Evolutionary conservation across 495 filamentous ascomycete species (phyloP), one percentile per base, ranked within the genome.

Genomic region (Massariosphaeria phaeospora): DNA sequence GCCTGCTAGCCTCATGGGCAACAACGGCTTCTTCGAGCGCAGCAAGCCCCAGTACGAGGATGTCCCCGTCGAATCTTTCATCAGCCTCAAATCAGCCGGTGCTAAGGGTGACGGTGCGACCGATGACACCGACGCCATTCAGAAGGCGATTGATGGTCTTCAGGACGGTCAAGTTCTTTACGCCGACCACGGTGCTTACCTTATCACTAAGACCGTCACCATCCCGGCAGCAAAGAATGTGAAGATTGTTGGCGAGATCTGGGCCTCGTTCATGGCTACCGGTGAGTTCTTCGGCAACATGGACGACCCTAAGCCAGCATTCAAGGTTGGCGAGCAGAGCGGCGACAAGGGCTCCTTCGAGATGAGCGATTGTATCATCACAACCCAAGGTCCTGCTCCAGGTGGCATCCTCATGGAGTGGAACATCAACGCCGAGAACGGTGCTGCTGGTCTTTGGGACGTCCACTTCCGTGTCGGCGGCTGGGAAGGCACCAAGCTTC

Each of bases 371-470:
- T 70, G 82, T 65, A 82, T 81, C 67, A 79, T 73, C 66, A 79
- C 59, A 68, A 87, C 65, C 48, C 76, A 80, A 41, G 84, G 83
- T 24, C 68, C 75, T n/a, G 73, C 79, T 39, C 79, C 82, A 1
- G 88, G 88, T 18, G 86, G 84, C 30, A 79, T 82, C 13, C 74
- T 90, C 29, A 81, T 94, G 48, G 77, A 89, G 67, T 89, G 81
- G 79, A 89, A 90, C 66, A 66, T 89, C 42, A 48, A 62, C 10
- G 73, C 70, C 8, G 67, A 67, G 5, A 52, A 71, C 54, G 76
- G 74, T 10, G 52, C 24, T 11, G 66, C 59, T 25, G 71, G 68
- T 48, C 63, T 73, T 31, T 73, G 71, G 71, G 73, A 77, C 48
- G 69, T 72, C 24, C 74, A 77, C 64, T 70, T 70, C 51, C 70